Conservation (phyloP, 2,329 filamentous ascomycete genomes). For the Teratosphaeria zuluensis region DNA sequence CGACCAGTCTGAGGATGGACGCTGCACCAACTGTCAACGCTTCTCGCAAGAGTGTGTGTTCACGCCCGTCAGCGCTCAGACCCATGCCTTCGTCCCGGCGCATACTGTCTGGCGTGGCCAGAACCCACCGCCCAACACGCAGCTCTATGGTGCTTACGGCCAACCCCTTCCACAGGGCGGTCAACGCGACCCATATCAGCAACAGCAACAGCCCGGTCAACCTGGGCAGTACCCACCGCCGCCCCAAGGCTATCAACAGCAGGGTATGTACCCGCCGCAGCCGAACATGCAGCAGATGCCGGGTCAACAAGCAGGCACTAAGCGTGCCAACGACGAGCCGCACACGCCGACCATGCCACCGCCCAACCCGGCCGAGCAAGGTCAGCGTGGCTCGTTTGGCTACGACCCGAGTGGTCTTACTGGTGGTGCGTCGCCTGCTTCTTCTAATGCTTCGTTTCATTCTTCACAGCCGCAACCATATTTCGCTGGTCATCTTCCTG, state of each 20-base stretch:
- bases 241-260: conserved; percentile 35
- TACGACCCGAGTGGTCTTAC: conserved; percentile 37
- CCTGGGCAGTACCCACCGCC: conserved; percentile 24
- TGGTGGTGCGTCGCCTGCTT: conserved; percentile 35
- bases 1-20: conserved; percentile 60
- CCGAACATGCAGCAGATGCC: conserved; percentile 25
- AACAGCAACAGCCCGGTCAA: conserved; percentile 22
- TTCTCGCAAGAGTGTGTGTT: conserved; percentile 73
- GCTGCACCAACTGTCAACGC: conserved; percentile 61
- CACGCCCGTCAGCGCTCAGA: conserved; percentile 63
- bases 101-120: conserved; percentile 52
- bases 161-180: conserved; percentile 36
- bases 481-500: conserved; percentile 28
- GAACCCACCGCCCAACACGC: conserved; percentile 30
- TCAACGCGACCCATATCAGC: conserved; percentile 18
- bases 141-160: conserved; percentile 44
- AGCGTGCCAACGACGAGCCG: conserved; percentile 40
- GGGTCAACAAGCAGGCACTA: conserved; percentile 28
- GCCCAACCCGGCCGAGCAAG: conserved; percentile 35
- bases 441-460: conserved; percentile 31
- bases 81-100: conserved; percentile 64
- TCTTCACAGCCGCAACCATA: conserved; percentile 29
- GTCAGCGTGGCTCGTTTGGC: conserved; percentile 25
- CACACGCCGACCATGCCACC: conserved; percentile 42
- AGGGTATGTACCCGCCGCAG: conserved; percentile 30